Evolutionary conservation across 495 filamentous ascomycete genomes (phyloP).

Genomic region (Delitschia confertaspora): DNA sequence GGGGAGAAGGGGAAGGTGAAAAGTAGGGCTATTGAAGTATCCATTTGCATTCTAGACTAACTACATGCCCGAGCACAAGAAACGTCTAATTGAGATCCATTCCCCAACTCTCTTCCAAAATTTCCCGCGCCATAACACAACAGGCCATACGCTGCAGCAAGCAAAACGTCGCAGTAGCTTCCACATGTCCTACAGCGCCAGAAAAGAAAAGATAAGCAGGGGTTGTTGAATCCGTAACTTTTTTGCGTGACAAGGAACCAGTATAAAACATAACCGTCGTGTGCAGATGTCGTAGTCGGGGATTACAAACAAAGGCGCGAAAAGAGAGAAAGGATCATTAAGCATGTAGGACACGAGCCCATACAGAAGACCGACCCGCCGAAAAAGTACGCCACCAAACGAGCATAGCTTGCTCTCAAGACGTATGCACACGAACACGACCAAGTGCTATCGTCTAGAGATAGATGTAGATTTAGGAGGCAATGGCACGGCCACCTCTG

Average conservation of each 20-base stretch:
- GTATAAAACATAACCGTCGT: too few species aligned
- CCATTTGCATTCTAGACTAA: slow-evolving; percentile 17
- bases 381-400: too few species aligned
- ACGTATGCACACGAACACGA: too few species aligned
- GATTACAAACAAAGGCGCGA: background rate
- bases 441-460: too few species aligned
- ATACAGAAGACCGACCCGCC: background rate
- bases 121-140: slow-evolving; percentile 7
- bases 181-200: too few species aligned
- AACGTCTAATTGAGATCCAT: slow-evolving; percentile 14
- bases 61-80: slow-evolving; percentile 21
- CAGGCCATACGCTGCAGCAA: too few species aligned
- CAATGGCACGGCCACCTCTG: slow-evolving; percentile 22
- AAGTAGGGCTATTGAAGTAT: slow-evolving; percentile 14
- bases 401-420: too few species aligned
- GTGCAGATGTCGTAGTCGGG: too few species aligned
- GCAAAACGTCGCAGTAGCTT: too few species aligned
- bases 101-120: slow-evolving; percentile 6
- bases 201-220: too few species aligned
- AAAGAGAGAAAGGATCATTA: slow-evolving; percentile 6
- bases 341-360: slow-evolving; percentile 6
- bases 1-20: background rate
- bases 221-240: too few species aligned
- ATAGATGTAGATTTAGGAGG: slow-evolving; percentile 23
- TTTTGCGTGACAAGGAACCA: too few species aligned